These are phyloP conservation scores for Aristolochia contorta DNA, from an alignment of 164 flowering plant species.

Conservation along the genomic window DNA sequence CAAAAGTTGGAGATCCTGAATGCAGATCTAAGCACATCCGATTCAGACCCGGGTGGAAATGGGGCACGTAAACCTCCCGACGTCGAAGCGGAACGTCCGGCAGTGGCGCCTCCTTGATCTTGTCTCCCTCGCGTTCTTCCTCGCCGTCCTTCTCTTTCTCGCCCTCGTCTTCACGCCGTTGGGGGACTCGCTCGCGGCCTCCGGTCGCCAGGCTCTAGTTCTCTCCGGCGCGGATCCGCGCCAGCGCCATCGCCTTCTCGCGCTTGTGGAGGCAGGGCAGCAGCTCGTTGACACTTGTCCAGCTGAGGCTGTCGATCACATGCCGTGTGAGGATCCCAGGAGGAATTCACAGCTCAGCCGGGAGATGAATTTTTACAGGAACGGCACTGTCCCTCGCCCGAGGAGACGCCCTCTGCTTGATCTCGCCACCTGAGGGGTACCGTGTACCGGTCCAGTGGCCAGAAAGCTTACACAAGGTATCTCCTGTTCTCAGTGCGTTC, in stretches of 20 bases:
- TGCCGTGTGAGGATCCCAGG: conserved; percentile 97
- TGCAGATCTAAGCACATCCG: too few species aligned
- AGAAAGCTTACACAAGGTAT: conserved; percentile 83
- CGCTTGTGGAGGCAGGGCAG: conserved; percentile 34
- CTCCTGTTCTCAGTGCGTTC: not conserved
- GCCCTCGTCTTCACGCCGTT: conserved; percentile 68
- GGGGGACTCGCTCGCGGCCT: conserved; percentile 89
- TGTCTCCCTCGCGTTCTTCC: conserved; percentile 55
- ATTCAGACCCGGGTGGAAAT: conserved; percentile 14
- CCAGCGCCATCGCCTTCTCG: conserved; percentile 43
- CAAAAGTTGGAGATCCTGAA: too few species aligned
- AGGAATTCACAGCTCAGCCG: conserved; percentile 77
- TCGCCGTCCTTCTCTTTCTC: conserved; percentile 56
- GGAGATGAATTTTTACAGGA: conserved; percentile 91
- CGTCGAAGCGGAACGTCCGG: conserved; percentile 42
- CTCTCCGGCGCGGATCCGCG: conserved; percentile 49
- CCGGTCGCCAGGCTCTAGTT: conserved; percentile 63
- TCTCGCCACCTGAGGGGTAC: conserved; percentile 77
- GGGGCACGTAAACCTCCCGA: conserved; percentile 61
- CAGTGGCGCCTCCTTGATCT: conserved; percentile 74
- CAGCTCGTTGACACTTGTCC: conserved; percentile 56
- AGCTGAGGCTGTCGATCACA: conserved; percentile 65
- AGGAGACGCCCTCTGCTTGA: conserved; percentile 78
- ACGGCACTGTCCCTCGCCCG: conserved; percentile 73
- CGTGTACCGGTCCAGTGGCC: conserved; percentile 78